A percentile compares a stretch with the other conserved stretches of the same genome.
Conservation (phyloP, 805 yeast genomes). For the Metschnikowia picachoensis region DNA sequence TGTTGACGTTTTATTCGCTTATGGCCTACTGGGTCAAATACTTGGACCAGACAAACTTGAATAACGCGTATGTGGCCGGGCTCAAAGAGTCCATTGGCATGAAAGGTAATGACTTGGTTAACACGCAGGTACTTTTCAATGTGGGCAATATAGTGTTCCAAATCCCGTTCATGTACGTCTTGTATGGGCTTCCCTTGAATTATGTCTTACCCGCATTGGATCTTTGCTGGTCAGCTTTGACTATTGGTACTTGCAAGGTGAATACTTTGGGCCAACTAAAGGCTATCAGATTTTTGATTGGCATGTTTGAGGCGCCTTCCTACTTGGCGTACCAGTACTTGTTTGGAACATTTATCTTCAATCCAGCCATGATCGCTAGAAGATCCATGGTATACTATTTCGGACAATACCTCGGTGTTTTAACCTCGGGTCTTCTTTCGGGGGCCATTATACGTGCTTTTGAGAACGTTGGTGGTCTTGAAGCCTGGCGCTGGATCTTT, state of each 20-base stretch:
- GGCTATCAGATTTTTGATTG: conserved; percentile 25
- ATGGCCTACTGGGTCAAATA: conserved; percentile 33
- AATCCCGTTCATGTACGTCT: conserved; percentile 23
- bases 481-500: conserved; percentile 20
- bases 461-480: conserved; percentile 13
- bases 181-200: conserved; percentile 22
- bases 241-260: conserved; percentile 20
- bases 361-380: conserved; percentile 23
- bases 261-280: conserved; percentile 20
- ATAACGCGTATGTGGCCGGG: conserved; percentile 28
- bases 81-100: conserved; percentile 22
- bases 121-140: conserved; percentile 23
- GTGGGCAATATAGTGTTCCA: conserved; percentile 26
- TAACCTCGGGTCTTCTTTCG: conserved; percentile 28
- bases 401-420: conserved; percentile 29
- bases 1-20: conserved; percentile 24
- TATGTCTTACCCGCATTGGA: conserved; percentile 21
- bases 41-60: conserved; percentile 22
- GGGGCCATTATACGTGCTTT: conserved; percentile 18
- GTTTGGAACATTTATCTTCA: conserved; percentile 24
- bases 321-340: conserved; percentile 27
- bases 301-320: conserved; percentile 25
- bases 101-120: conserved; percentile 28
- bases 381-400: conserved; percentile 25
- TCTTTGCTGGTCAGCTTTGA: conserved; percentile 22